phyloP scores from a whole-genome alignment of 2,329 filamentous ascomycete genomes.

The Ophiostoma angusticollis region DNA sequence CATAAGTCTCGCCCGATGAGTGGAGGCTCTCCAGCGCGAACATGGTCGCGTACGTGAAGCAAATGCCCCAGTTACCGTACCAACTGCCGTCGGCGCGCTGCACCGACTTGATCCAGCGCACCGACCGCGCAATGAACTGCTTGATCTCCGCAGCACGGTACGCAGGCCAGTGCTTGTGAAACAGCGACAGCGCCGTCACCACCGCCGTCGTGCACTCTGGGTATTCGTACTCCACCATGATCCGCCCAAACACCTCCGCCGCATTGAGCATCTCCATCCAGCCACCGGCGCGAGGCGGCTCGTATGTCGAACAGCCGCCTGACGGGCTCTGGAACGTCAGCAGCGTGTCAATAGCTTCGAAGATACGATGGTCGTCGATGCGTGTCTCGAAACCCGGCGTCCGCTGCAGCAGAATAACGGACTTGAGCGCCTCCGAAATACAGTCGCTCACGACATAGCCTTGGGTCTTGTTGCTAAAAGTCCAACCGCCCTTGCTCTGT shows the following conservation, averaged over 20 bases:
- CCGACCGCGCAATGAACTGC: slow-evolving; percentile 56
- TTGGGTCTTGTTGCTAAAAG: slow-evolving; percentile 83
- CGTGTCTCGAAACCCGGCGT: slow-evolving; percentile 61
- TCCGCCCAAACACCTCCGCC: slow-evolving; percentile 88
- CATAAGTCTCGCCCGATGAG: slow-evolving; percentile 69
- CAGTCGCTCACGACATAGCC: slow-evolving; percentile 95
- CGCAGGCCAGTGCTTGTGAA: slow-evolving; percentile 66
- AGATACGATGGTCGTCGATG: slow-evolving; percentile 64
- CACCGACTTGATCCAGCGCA: slow-evolving; percentile 68
- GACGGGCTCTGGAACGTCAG: slow-evolving; percentile 80
- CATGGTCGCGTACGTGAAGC: slow-evolving; percentile 95
- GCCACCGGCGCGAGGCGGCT: slow-evolving; percentile 64
- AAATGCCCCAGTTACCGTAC: slow-evolving; percentile 98
- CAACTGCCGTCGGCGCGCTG: slow-evolving; percentile 79
- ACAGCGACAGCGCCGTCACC: slow-evolving; percentile 74
- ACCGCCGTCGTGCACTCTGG: slow-evolving; percentile 95
- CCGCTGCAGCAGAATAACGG: slow-evolving; percentile 68
- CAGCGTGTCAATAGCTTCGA: slow-evolving; percentile 81
- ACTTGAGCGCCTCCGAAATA: slow-evolving; percentile 79
- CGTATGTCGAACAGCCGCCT: slow-evolving; percentile 84
- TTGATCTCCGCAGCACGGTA: slow-evolving; percentile 69
- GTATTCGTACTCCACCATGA: slow-evolving; percentile 99
- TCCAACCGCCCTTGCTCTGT: slow-evolving; percentile 85
- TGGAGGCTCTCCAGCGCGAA: slow-evolving; percentile 83
- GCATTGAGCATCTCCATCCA: slow-evolving; percentile 80